Percentiles rank a stretch among this genome's conserved stretches.
These are phyloP conservation scores for Lonicera japonica DNA, from an alignment of 129 eudicot genomes.

Conservation along the genomic window DNA sequence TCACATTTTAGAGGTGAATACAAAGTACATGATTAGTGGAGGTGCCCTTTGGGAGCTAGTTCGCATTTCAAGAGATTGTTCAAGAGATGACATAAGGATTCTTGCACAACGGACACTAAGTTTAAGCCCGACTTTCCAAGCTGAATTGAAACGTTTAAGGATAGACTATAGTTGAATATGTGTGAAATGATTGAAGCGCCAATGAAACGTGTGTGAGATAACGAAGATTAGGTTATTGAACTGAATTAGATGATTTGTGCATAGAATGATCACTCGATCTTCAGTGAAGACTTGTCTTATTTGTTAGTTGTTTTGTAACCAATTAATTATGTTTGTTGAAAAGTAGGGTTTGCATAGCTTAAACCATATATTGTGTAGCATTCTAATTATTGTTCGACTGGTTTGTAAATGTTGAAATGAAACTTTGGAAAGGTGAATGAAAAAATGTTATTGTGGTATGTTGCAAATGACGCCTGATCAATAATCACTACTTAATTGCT, in stretches of 20 bases:
- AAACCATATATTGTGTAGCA: not conserved
- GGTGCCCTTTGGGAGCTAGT: slow-evolving; percentile 96
- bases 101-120: slow-evolving; percentile 68
- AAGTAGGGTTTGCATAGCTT: not conserved
- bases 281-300: not conserved
- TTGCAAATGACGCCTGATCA: not conserved
- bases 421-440: not conserved
- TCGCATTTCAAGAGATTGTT: slow-evolving; percentile 81
- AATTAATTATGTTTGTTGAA: not conserved
- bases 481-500: no score
- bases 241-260: slow-evolving; percentile 7
- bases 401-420: slow-evolving; percentile 11
- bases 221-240: slow-evolving; percentile 5
- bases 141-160: slow-evolving; percentile 61
- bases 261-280: slow-evolving; percentile 8
- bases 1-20: slow-evolving; percentile 56
- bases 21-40: slow-evolving; percentile 66
- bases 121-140: slow-evolving; percentile 55
- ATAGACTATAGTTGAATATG: slow-evolving; percentile 38
- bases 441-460: not conserved
- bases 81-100: slow-evolving; percentile 69
- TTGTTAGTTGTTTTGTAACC: not conserved
- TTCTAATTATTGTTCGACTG: not conserved
- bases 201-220: not conserved
- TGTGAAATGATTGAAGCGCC: not conserved